phyloP scores from a whole-genome alignment of 2,329 filamentous ascomycete genomes.

The Teratosphaeria gauchensis region DNA sequence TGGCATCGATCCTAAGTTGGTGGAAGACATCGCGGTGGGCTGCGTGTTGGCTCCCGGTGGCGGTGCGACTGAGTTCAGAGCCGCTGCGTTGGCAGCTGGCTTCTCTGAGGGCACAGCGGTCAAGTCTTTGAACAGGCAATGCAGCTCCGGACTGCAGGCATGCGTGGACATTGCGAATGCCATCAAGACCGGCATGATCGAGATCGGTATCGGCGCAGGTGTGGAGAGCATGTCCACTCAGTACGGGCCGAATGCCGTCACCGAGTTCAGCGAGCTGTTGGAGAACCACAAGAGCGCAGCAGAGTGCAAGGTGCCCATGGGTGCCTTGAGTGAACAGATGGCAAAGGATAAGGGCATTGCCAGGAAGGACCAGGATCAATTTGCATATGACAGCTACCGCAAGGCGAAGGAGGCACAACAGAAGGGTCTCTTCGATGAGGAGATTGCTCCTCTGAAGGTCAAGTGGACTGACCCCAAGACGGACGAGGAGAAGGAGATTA shows the following conservation, averaged over 20 bases:
- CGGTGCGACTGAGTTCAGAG: conserved; percentile 93
- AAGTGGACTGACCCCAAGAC: conserved; percentile 87
- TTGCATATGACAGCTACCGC: conserved; percentile 85
- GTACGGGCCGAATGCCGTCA: conserved; percentile 81
- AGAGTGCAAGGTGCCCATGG: conserved; percentile 98
- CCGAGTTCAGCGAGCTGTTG: conserved; percentile 84
- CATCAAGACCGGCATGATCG: conserved; percentile 86
- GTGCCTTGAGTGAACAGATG: conserved; percentile 87
- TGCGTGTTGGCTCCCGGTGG: conserved; percentile 86
- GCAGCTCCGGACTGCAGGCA: conserved; percentile 84
- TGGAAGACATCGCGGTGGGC: conserved; percentile 89
- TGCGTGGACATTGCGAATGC: conserved; percentile 91
- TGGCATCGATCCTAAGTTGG: conserved; percentile 73
- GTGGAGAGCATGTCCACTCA: conserved; percentile 93
- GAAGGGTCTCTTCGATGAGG: conserved; percentile 81
- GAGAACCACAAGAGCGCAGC: conserved; percentile 71
- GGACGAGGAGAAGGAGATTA: conserved; percentile 72
- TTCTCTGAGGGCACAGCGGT: conserved; percentile 81
- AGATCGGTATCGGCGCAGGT: conserved; percentile 85
- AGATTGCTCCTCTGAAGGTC: conserved; percentile 79
- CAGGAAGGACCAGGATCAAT: conserved; percentile 73
- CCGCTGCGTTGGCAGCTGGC: conserved; percentile 79
- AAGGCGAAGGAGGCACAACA: conserved; percentile 81
- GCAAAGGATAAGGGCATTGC: conserved; percentile 69
- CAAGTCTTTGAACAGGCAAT: conserved; percentile 83